Percentiles rank a stretch among this genome's conserved stretches.
These are phyloP conservation scores for Bruguiera parviflora DNA, from an alignment of 345 rosid genomes.

Conservation along the genomic window DNA sequence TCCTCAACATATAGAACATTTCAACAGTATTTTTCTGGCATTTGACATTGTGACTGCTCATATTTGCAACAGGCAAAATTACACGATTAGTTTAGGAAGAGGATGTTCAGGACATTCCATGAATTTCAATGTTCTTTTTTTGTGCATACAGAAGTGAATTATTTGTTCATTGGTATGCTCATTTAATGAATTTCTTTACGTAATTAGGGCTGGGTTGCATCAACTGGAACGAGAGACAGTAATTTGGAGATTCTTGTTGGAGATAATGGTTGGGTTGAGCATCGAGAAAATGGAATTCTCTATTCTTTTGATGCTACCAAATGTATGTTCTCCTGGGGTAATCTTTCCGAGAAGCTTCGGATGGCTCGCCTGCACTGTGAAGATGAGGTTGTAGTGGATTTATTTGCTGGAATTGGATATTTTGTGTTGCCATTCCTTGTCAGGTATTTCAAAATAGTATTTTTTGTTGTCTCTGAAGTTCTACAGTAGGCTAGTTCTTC, in stretches of 20 bases:
- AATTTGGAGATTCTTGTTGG: slow-evolving; percentile 77
- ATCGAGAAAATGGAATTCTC: slow-evolving; percentile 75
- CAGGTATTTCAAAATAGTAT: slow-evolving; percentile 43
- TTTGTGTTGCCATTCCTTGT: slow-evolving; percentile 86
- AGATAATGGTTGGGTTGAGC: slow-evolving; percentile 87
- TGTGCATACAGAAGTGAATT: background rate
- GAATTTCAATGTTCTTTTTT: background rate
- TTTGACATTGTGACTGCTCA: background rate
- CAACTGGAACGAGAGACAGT: slow-evolving; percentile 81
- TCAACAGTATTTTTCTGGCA: background rate
- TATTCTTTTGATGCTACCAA: slow-evolving; percentile 90
- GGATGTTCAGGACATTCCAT: background rate
- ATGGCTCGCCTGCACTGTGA: slow-evolving; percentile 63
- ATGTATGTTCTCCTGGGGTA: slow-evolving; percentile 99
- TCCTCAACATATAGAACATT: no score
- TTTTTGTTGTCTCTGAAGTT: background rate
- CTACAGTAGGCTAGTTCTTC: slow-evolving; percentile 4
- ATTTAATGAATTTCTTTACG: slow-evolving; percentile 16
- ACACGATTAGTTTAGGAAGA: background rate
- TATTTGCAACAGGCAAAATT: no score
- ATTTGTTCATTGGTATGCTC: background rate
- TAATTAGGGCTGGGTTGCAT: slow-evolving; percentile 68
- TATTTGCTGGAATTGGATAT: slow-evolving; percentile 94
- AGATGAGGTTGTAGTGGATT: slow-evolving; percentile 72
- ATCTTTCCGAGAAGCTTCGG: slow-evolving; percentile 94